Conservation (phyloP, 2,329 filamentous ascomycete genomes). For the Aureobasidium leucospermi region DNA sequence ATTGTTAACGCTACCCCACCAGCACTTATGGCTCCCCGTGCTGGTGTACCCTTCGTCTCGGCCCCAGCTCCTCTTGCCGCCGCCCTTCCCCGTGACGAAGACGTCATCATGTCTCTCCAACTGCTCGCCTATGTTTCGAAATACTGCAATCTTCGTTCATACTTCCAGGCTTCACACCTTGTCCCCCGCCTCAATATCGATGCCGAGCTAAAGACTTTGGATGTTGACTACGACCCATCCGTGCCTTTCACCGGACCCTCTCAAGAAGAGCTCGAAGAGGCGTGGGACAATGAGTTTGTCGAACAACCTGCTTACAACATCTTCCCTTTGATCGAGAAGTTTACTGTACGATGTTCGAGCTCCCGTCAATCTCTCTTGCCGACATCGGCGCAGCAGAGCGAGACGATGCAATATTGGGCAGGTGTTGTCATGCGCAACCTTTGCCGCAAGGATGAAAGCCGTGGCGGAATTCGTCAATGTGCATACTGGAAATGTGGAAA, state of each 20-base stretch:
- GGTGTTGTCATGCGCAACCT: conserved; percentile 98
- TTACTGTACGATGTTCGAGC: conserved; percentile 63
- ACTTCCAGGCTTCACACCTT: conserved; percentile 91
- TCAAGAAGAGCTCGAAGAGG: conserved; percentile 54
- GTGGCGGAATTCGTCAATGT: conserved; percentile 91
- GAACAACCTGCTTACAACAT: conserved; percentile 56
- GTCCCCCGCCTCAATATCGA: conserved; percentile 89
- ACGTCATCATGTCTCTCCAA: conserved; percentile 96
- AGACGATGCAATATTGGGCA: conserved; percentile 99
- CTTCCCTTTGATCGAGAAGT: conserved; percentile 96
- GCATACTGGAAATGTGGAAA: conserved; percentile 97
- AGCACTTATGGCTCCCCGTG: conserved; percentile 5
- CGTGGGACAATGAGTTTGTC: conserved; percentile 85
- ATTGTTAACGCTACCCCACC: conserved; percentile 67
- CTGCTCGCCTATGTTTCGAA: conserved; percentile 96
- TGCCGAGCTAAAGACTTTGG: conserved; percentile 71
- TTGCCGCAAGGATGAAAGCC: conserved; percentile 92
- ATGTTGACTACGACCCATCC: conserved; percentile 53
- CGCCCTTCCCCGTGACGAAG: conserved; percentile 92
- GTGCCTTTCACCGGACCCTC: conserved; percentile 26
- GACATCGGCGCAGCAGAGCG: conserved; percentile 27
- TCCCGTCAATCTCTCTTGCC: conserved; percentile 61
- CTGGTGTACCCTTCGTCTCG: conserved; percentile 11
- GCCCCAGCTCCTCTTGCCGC: conserved; percentile 62
- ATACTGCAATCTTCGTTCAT: conserved; percentile 91